phyloP scores from a whole-genome alignment of 257 asterid genomes.

The Rubia yunnanensis region DNA sequence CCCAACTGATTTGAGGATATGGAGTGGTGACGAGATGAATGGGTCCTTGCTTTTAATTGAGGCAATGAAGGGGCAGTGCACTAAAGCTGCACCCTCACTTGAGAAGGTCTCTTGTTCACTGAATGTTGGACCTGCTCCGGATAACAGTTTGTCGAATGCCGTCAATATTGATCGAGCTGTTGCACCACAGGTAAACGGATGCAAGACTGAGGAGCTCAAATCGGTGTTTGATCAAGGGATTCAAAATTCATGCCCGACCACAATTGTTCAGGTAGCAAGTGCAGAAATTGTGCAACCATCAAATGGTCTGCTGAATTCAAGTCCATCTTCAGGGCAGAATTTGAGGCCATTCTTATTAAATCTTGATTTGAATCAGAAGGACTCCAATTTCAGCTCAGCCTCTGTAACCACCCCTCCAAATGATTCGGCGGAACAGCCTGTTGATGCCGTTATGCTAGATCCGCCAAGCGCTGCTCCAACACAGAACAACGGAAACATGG shows the following conservation, averaged over 20 bases:
- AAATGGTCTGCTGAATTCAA: slow-evolving; percentile 7
- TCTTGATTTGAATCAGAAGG: slow-evolving; percentile 21
- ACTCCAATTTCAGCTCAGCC: slow-evolving; percentile 14
- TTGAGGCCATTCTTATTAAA: slow-evolving; percentile 11
- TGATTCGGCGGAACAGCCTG: slow-evolving; percentile 19
- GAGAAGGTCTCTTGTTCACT: slow-evolving; percentile 25
- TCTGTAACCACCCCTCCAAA: slow-evolving; percentile 17
- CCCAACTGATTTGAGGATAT: slow-evolving; percentile 83
- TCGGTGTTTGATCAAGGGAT: slow-evolving; percentile 30
- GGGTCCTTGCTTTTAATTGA: slow-evolving; percentile 62
- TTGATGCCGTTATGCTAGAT: slow-evolving; percentile 15
- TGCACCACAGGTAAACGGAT: neutral
- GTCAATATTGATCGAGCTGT: slow-evolving; percentile 5
- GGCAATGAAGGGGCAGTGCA: slow-evolving; percentile 50
- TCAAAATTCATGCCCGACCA: slow-evolving; percentile 14
- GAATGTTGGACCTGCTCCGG: slow-evolving; percentile 23
- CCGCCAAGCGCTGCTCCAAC: slow-evolving; percentile 27
- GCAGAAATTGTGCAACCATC: slow-evolving; percentile 8
- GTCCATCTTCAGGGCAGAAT: slow-evolving; percentile 25
- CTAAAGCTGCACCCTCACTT: slow-evolving; percentile 33
- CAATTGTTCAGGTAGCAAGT: neutral
- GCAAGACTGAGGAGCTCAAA: slow-evolving; percentile 26
- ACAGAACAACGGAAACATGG: slow-evolving; percentile 17
- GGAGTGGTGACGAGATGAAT: slow-evolving; percentile 68
- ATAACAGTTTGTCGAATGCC: slow-evolving; percentile 2